Base-by-base conservation (phyloP, 1,139 yeast species). In the Citeromyces hawaiiensis region DNA sequence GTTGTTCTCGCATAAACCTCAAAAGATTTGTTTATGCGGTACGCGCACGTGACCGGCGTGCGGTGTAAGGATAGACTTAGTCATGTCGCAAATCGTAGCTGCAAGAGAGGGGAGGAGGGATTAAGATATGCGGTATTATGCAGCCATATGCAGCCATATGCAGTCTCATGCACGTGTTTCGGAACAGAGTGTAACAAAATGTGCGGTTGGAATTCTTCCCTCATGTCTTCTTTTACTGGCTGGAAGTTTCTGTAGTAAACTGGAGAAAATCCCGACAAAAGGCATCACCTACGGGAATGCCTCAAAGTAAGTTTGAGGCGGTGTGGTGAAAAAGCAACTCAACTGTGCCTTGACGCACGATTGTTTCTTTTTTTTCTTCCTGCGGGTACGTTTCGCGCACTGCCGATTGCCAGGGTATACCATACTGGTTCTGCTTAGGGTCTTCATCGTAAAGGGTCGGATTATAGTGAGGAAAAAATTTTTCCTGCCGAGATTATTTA, bases 351-450 rank as follows among this genome's bases (percentile, higher is more conserved):
- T 23, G 27, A 23, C 27, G 27, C 27, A 9, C 27, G 11, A 23
- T 23, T 5, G 4, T 23, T 23, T 23, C 27, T 23, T 23, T 23
- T 23, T 23, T 23, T 19, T n/a, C n/a, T n/a, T 23, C 27, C 27
- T 23, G 27, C 27, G 11, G 11, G 27, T 23, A 23, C 34, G 13
- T 30, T 30, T 30, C 34, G 34, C 34, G 34, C 34, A 30, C 15
- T 30, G 34, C 34, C 17, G 34, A 30, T 16, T 30, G 34, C 34
- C 34, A 30, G 34, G 34, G 17, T 30, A 14, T 7, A 11, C 27
- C 9, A 23, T 23, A 23, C 27, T 23, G 27, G 4, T 11, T 7
- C 27, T 4, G 5, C 9, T 23, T 3, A 23, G 11, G 8, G 3
- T 9, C 11, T 6, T 23, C 9, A 23, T 23, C 11, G 4, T 23